These are phyloP conservation scores for Trametes coccinea DNA, from an alignment of 768 basidiomycete species.

Conservation along the genomic window DNA sequence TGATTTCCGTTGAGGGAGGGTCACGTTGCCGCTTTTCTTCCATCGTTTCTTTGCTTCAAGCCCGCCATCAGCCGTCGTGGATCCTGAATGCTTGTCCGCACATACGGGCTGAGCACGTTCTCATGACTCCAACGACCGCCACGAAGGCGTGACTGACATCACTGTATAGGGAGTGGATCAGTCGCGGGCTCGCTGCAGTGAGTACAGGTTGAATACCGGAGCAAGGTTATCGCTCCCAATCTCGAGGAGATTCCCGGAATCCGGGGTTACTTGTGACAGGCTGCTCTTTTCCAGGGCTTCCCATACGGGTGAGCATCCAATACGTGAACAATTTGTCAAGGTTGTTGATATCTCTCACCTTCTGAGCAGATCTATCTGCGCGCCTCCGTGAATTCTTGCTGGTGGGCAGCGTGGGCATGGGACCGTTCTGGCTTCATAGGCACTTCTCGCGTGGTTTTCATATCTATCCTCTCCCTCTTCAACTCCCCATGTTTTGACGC, in stretches of 20 bases:
- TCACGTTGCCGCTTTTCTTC: conserved; percentile 9
- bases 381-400: conserved; percentile 25
- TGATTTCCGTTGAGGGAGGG: neutral
- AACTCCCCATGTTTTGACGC: conserved; percentile 33
- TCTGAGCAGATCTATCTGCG: conserved; percentile 34
- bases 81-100: neutral
- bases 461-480: conserved; percentile 32
- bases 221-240: conserved; percentile 16
- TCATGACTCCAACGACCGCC: conserved; percentile 11
- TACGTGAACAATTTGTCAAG: conserved; percentile 31
- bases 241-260: conserved; percentile 17
- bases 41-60: neutral
- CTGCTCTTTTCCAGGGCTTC: conserved; percentile 14
- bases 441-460: conserved; percentile 35
- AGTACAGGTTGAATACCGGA: neutral
- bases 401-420: conserved; percentile 25
- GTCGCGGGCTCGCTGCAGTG: neutral
- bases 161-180: neutral
- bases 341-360: conserved; percentile 25
- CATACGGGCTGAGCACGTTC: neutral
- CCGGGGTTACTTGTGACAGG: conserved; percentile 7
- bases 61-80: neutral
- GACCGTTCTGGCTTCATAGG: conserved; percentile 33
- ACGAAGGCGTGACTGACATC: conserved; percentile 4
- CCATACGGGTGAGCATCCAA: conserved; percentile 18